A percentile compares a stretch with the other conserved stretches of the same genome.
Evolutionary conservation across 768 basidiomycete genomes (phyloP).

Genomic region (Leccinum subtestaceum): DNA sequence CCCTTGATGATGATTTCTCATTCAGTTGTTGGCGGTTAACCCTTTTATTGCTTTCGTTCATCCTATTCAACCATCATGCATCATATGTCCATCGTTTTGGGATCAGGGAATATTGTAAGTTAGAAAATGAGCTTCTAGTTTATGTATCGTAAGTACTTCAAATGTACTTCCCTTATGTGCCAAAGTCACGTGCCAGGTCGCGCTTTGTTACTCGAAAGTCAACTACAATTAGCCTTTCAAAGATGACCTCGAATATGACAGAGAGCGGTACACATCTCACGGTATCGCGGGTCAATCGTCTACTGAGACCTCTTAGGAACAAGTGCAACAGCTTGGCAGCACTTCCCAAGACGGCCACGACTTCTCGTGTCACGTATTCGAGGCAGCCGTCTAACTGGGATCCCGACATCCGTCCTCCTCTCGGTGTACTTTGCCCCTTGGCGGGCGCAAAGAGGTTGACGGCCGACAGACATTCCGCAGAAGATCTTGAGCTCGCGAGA

Average conservation of each 20-base stretch:
- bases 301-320: constrained; percentile 46
- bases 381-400: constrained; percentile 21
- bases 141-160: not conserved
- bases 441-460: constrained; percentile 34
- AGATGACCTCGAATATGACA: constrained; percentile 12
- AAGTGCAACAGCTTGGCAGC: constrained; percentile 42
- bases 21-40: not conserved
- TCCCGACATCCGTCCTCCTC: constrained; percentile 27
- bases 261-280: constrained; percentile 34
- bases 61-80: not conserved
- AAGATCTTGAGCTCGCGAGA: constrained; percentile 43
- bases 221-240: not conserved
- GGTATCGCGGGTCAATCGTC: constrained; percentile 41
- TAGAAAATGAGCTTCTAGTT: not conserved
- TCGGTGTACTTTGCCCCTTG: constrained; percentile 39
- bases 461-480: constrained; percentile 33
- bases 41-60: not conserved
- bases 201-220: constrained; percentile 1
- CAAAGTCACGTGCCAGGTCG: constrained; percentile 11
- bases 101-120: not conserved
- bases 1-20: constrained; percentile 18
- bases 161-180: not conserved
- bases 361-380: constrained; percentile 15
- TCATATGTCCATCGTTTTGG: not conserved
- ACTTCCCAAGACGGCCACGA: constrained; percentile 17